Conservation (phyloP, 2,329 filamentous ascomycete genomes). For the Trichoderma polysporum region DNA sequence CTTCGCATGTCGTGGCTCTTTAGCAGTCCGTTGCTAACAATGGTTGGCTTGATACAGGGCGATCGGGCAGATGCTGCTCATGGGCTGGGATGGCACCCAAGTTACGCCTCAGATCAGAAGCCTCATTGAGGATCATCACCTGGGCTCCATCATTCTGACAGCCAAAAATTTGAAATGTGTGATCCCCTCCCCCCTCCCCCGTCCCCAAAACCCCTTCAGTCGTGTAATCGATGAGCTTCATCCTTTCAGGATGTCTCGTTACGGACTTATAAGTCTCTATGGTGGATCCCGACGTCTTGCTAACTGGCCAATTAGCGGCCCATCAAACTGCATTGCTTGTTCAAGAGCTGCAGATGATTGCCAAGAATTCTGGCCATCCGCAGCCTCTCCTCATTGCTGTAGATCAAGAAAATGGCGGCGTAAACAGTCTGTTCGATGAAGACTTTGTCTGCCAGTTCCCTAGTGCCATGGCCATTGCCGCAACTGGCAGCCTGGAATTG, state of each 20-base stretch:
- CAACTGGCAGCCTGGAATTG: constrained; percentile 79
- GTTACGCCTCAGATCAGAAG: constrained; percentile 80
- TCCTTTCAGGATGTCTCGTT: background rate
- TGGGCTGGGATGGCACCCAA: constrained; percentile 83
- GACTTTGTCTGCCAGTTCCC: constrained; percentile 96
- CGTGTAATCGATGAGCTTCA: background rate
- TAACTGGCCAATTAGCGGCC: constrained; percentile 62
- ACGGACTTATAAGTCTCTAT: constrained; percentile 3
- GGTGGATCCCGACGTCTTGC: constrained; percentile 10
- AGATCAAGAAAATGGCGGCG: constrained; percentile 96
- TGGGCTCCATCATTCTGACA: constrained; percentile 83
- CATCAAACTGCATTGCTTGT: constrained; percentile 86
- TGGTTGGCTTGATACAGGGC: constrained; percentile 48
- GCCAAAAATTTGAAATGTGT: constrained; percentile 84
- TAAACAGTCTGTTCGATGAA: constrained; percentile 95
- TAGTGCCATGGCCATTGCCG: constrained; percentile 95
- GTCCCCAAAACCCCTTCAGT: background rate
- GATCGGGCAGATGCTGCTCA: constrained; percentile 75
- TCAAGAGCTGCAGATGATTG: constrained; percentile 88
- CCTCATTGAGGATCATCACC: constrained; percentile 78
- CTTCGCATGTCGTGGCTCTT: background rate
- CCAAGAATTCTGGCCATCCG: constrained; percentile 84
- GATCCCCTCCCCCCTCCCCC: constrained; percentile 26
- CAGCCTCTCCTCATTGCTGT: constrained; percentile 86
- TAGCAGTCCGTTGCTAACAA: constrained; percentile 8